phyloP scores from a whole-genome alignment of 345 rosid genomes.

The Arabis hirsuta region DNA sequence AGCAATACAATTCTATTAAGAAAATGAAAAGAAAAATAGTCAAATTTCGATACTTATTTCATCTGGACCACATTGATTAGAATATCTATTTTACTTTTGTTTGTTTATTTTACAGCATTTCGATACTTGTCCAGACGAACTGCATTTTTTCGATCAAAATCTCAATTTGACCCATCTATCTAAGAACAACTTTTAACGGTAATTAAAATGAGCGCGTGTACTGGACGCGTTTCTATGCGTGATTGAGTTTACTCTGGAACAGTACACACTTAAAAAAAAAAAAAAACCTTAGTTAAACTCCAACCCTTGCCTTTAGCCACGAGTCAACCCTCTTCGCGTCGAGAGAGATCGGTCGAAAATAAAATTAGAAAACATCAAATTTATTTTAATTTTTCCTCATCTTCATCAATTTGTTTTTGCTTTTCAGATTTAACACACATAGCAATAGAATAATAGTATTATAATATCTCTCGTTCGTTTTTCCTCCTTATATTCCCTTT shows the following conservation, averaged over 20 bases:
- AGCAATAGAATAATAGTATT: slow-evolving; percentile 25
- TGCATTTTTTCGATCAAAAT: too few species aligned
- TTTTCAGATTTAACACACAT: slow-evolving; percentile 18
- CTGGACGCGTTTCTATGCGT: neutral
- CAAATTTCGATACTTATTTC: too few species aligned
- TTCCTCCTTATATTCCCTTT: slow-evolving; percentile 27
- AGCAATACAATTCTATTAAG: too few species aligned
- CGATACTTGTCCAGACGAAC: too few species aligned
- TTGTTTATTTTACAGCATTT: too few species aligned
- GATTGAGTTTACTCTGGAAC: neutral
- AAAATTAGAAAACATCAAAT: too few species aligned
- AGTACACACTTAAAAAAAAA: slow-evolving; percentile 15
- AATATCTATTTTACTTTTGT: too few species aligned
- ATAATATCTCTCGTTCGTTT: slow-evolving; percentile 17
- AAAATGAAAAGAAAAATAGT: too few species aligned
- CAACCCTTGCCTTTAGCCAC: slow-evolving; percentile 16
- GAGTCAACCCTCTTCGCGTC: slow-evolving; percentile 44
- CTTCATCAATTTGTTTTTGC: neutral
- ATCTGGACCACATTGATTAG: too few species aligned
- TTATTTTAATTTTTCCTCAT: neutral
- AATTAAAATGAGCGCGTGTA: neutral
- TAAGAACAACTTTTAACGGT: too few species aligned
- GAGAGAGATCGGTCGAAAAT: slow-evolving; percentile 11
- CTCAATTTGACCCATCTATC: too few species aligned
- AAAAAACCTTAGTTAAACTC: slow-evolving; percentile 10